These are phyloP conservation scores for Pseudohyphozyma bogoriensis DNA, from an alignment of 768 basidiomycete species.

Conservation along the genomic window DNA sequence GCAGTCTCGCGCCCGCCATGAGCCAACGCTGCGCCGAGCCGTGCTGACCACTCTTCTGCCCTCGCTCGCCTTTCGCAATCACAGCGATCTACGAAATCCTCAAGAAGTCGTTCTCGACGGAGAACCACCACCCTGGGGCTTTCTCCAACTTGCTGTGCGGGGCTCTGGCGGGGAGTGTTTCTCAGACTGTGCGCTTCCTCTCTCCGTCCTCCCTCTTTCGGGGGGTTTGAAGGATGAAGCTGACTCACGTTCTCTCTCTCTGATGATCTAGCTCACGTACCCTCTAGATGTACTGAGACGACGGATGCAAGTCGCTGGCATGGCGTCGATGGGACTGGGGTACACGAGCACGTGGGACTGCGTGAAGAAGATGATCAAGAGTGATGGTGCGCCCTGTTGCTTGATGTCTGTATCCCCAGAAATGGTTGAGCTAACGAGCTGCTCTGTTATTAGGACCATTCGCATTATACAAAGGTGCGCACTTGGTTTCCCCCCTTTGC, in stretches of 20 bases:
- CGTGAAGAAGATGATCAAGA: conserved; percentile 22
- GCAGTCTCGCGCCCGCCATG: neutral
- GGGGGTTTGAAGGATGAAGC: neutral
- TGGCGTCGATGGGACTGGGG: conserved; percentile 44
- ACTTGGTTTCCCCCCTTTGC: too few species aligned
- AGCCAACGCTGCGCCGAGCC: too few species aligned
- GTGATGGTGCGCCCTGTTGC: conserved; percentile 7
- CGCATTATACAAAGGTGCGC: conserved; percentile 1
- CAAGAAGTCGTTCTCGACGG: conserved; percentile 18
- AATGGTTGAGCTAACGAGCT: neutral
- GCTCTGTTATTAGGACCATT: neutral
- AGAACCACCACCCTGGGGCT: conserved; percentile 46
- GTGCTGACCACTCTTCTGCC: too few species aligned
- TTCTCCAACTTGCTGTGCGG: conserved; percentile 74
- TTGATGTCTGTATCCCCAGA: neutral
- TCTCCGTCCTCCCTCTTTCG: neutral
- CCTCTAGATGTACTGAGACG: conserved; percentile 89
- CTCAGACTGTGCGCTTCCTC: conserved; percentile 51
- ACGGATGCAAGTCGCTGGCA: conserved; percentile 89
- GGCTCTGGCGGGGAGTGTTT: conserved; percentile 62
- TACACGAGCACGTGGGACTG: conserved; percentile 20
- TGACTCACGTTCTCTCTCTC: neutral
- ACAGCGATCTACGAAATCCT: conserved; percentile 58
- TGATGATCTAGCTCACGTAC: conserved; percentile 55
- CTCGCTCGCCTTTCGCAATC: neutral